Base-by-base conservation (phyloP, 2,329 filamentous ascomycete species). In the Sarocladium brachiariae region DNA sequence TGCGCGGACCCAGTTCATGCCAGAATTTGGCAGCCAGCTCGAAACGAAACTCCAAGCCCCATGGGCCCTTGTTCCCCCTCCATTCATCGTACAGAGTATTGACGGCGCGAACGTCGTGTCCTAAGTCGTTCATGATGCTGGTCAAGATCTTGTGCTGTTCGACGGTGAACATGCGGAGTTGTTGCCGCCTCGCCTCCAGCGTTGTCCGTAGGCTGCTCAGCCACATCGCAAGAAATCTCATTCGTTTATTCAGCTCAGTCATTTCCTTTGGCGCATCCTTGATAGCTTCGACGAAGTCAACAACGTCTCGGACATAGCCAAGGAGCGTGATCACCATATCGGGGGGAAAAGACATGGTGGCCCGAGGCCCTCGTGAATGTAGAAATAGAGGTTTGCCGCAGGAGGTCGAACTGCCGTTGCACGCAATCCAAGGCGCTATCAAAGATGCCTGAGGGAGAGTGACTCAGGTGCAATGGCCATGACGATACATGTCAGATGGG, bases 181-280 rank as follows among this genome's bases (percentile, higher is more conserved):
- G 51, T 3, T 49, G 30, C 8, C 47, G 41, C 23, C 51, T 53
- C 13, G 23, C 19, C 37, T 48, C 53, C 16, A 61, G 47, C 23
- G 60, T 53, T 7, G 23, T 38, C 21, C 58, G 51, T 1, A 63
- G 37, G 2, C 41, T 39, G 38, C 43, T 27, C 3, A 63, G 57
- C 31, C 53, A 57, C 27, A 54, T 34, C 24, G 54, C 54, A 2
- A 61, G 50, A 9, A 27, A 45, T 25, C 56, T 48, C 54, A 63
- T 56, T 25, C 57, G 61, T 30, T 47, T 39, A 10, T 58, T 58
- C n/a, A 63, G 50, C 14, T 53, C 52, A 3, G 30, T 43, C 53
- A 63, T 60, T 19, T 61, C 56, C 10, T 54, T 31, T 27, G 60
- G 60, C 4, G 56, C 54, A 16, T 51, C 56, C 4, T 61, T 51